A percentile compares a stretch with the other conserved stretches of the same genome.
These are phyloP conservation scores for Chaetomium sp. DNA, from an alignment of 2,329 filamentous ascomycete genomes.

Conservation along the genomic window DNA sequence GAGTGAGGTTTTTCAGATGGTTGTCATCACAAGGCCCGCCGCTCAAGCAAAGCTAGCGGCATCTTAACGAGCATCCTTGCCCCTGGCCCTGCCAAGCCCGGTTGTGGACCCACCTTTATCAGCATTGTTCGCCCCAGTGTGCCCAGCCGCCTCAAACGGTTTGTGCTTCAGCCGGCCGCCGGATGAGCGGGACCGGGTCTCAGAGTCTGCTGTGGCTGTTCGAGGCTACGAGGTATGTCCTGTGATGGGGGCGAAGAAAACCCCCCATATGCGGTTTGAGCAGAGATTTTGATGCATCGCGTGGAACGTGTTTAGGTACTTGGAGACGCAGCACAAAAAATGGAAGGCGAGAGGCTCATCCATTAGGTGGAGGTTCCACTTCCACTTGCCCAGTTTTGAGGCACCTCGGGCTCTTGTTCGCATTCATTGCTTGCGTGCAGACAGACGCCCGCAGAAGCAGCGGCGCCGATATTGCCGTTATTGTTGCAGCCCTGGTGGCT, in stretches of 20 bases:
- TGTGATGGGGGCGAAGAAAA: constrained; percentile 31
- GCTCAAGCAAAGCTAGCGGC: constrained; percentile 4
- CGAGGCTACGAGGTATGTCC: neutral
- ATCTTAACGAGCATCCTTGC: constrained; percentile 9
- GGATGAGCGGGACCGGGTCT: constrained; percentile 34
- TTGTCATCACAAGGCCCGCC: constrained; percentile 2
- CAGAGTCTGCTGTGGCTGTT: constrained; percentile 27
- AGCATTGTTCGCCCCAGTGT: constrained; percentile 19
- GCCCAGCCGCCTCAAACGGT: constrained; percentile 35
- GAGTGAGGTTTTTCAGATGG: neutral
- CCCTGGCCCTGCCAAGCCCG: neutral
- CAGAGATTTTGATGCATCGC: neutral
- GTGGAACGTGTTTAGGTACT: neutral
- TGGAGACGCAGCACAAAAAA: no score
- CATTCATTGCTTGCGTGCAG: constrained; percentile 18
- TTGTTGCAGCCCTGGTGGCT: neutral
- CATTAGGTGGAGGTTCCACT: no score
- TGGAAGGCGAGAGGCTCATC: no score
- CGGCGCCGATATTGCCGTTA: constrained; percentile 9
- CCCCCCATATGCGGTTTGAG: no score
- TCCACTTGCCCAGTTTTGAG: neutral
- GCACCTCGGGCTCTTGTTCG: neutral
- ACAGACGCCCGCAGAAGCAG: constrained; percentile 3
- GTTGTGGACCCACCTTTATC: constrained; percentile 9
- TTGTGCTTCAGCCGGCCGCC: constrained; percentile 37